Base-by-base conservation (phyloP, 176 grass and related monocot species). In the Tuctoria greenei region DNA sequence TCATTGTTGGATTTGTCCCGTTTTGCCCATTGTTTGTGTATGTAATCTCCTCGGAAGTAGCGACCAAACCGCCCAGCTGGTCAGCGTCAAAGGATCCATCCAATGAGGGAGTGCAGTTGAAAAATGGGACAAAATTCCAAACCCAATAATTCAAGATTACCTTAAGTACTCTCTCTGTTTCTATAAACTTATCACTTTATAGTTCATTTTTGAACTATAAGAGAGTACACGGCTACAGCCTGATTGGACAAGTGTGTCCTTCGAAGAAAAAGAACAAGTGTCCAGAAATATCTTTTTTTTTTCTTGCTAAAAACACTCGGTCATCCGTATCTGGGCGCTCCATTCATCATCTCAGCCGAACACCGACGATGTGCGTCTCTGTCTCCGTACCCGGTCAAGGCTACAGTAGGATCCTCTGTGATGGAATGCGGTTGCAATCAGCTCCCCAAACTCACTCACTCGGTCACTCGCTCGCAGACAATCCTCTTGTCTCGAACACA, bases 391-490 rank as follows among this genome's bases (percentile, higher is more conserved):
- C n/a, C n/a, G n/a, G n/a, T n/a, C n/a, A n/a, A n/a, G n/a, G n/a
- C n/a, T n/a, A n/a, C n/a, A 4, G 20, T 34, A 37, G 76, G 86
- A 88, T 88, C 63, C 44, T 83, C 24, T 79, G 43, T 44, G 27
- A 35, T n/a, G 27, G 5, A 31, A 7, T n/a, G 47, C 15, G 28
- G 67, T 69, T 46, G 45, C 45, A 47, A 16, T 1, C 39, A 41
- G 39, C 31, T 3, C 14, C 14, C 44, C 12, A 46, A 46, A 15
- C 45, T 4, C 45, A 2, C 39, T 41, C 6, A 41, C 39, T 47
- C 10, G 16, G 2, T 16, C 45, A 47, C 3, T 47, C 45, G 16
- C 45, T 17, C 80, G 55, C 80, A 83, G 14, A 88, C 16, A 74
- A 88, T 88, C 80, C 62, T 13, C 2, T 15, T 0, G 34, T 20